Base-by-base conservation (phyloP, 2,329 filamentous ascomycete species). In the Domatiomyces catenatus region DNA sequence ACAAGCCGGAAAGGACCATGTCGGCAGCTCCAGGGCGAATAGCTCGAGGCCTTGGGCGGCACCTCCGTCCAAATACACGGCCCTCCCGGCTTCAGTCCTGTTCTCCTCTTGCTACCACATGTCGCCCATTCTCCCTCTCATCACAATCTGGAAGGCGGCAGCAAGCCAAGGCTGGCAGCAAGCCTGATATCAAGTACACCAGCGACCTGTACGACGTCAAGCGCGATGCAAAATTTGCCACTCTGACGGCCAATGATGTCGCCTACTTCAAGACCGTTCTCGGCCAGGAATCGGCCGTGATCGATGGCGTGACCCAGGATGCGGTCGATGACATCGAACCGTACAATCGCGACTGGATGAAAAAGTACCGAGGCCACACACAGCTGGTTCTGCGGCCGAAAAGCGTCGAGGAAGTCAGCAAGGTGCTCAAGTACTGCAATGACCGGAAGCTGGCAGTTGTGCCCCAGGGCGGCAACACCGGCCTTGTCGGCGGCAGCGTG, bases 271-370 rank as follows among this genome's bases (percentile, higher is more conserved):
- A 83, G 64, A 72, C 79, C 18, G 69, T 95, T n/a, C 75, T 98
- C 32, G 86, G 87, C 50, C 76, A 77, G 47, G 79, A 83, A 36
- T 85, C 84, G 36, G 88, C 87, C 1, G 75, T 95, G 48, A 79
- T 96, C 54, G 89, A 95, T 64, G 86, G 86, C 48, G 76, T 94
- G 50, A 86, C 80, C 2, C 68, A 79, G 58, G 80, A 89, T 66
- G 80, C 80, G 12, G 71, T 75, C 2, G 84, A 86, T 60, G 92
- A 96, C 64, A 75, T 96, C 57, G 86, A 92, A 64, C 78, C 85
- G 6, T 98, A 88, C 75, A 98, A 98, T 69, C 80, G 82, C 64
- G 92, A 98, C 70, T 98, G 93, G 92, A 95, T 98, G 89, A 83
- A 86, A 68, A 98, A 98, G 71, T 98, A 94, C 72, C 82, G 86